A percentile compares a stretch with the other conserved stretches of the same genome.
Conservation (phyloP, 2,329 filamentous ascomycete species). For the Exophiala calicioides region DNA sequence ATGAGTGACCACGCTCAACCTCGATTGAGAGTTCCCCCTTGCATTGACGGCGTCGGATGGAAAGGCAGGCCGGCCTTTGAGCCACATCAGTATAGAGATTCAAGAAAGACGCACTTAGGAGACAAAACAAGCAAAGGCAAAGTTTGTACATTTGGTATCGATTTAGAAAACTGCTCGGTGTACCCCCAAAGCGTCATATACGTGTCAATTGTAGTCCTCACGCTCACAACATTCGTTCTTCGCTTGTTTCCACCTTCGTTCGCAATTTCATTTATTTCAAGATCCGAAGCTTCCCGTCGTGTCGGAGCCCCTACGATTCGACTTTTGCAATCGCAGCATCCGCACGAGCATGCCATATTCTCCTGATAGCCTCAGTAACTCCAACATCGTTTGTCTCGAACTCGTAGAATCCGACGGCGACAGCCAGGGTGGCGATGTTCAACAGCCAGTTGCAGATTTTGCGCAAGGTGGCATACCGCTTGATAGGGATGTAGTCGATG, state of each 20-base stretch:
- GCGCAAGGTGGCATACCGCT: conserved; percentile 67
- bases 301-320: conserved; percentile 18
- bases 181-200: conserved; percentile 15
- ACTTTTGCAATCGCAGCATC: conserved; percentile 27
- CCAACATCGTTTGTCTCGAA: conserved; percentile 99
- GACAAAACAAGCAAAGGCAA: neutral
- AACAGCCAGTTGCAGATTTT: conserved; percentile 74
- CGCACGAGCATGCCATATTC: conserved; percentile 77
- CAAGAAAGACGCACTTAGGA: too few species aligned
- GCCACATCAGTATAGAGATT: neutral
- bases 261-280: conserved; percentile 18
- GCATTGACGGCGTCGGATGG: conserved; percentile 5
- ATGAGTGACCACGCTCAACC: conserved; percentile 34
- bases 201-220: neutral
- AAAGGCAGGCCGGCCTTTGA: neutral
- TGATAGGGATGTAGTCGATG: conserved; percentile 83
- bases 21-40: conserved; percentile 11
- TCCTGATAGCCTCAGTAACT: conserved; percentile 82
- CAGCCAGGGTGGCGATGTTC: conserved; percentile 74
- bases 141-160: conserved; percentile 1
- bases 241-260: neutral
- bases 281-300: conserved; percentile 28
- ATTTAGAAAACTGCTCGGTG: conserved; percentile 8
- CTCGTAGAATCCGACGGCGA: conserved; percentile 89
- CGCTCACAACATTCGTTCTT: neutral